phyloP scores from a whole-genome alignment of 2,329 filamentous ascomycete species.

The Colletotrichum limetticola region DNA sequence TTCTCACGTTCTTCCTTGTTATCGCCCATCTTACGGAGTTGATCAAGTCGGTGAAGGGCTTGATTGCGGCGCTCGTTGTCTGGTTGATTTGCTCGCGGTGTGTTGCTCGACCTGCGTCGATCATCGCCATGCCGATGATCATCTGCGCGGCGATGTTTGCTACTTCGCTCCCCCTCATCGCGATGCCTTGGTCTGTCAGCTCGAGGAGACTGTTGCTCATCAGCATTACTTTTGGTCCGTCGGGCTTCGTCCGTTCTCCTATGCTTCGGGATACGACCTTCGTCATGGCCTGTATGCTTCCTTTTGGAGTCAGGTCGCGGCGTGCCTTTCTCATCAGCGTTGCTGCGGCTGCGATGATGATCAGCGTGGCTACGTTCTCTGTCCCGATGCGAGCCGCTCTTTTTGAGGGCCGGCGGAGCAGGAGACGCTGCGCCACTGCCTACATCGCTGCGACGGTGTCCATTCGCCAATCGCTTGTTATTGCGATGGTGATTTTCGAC shows the following conservation, averaged over 20 bases:
- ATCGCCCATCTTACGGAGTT: slow-evolving; percentile 58
- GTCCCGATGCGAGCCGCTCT: slow-evolving; percentile 58
- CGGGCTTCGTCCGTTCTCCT: slow-evolving; percentile 53
- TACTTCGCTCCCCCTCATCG: slow-evolving; percentile 39
- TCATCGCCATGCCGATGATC: slow-evolving; percentile 44
- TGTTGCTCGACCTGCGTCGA: slow-evolving; percentile 41
- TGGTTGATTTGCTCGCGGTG: slow-evolving; percentile 26
- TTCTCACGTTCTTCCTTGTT: slow-evolving; percentile 59
- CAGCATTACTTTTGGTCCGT: slow-evolving; percentile 48
- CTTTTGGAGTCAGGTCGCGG: slow-evolving; percentile 68
- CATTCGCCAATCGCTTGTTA: slow-evolving; percentile 80
- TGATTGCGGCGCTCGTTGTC: slow-evolving; percentile 51
- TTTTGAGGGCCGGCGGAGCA: slow-evolving; percentile 65
- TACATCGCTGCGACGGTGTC: slow-evolving; percentile 68
- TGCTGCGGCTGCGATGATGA: slow-evolving; percentile 61
- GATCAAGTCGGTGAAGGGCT: slow-evolving; percentile 53
- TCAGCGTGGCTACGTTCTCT: slow-evolving; percentile 58
- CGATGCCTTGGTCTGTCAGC: slow-evolving; percentile 43
- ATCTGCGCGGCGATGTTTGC: slow-evolving; percentile 51
- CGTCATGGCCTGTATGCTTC: slow-evolving; percentile 66
- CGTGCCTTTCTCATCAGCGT: slow-evolving; percentile 61
- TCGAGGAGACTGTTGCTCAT: slow-evolving; percentile 48
- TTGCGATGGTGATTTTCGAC: slow-evolving; percentile 95
- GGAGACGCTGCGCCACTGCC: slow-evolving; percentile 78
- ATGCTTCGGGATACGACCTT: slow-evolving; percentile 54